Evolutionary conservation across 225 moss, liverwort and hornwort genomes (phyloP), one percentile per base, ranked within the genome.

Genomic region (Polytrichum commune): DNA sequence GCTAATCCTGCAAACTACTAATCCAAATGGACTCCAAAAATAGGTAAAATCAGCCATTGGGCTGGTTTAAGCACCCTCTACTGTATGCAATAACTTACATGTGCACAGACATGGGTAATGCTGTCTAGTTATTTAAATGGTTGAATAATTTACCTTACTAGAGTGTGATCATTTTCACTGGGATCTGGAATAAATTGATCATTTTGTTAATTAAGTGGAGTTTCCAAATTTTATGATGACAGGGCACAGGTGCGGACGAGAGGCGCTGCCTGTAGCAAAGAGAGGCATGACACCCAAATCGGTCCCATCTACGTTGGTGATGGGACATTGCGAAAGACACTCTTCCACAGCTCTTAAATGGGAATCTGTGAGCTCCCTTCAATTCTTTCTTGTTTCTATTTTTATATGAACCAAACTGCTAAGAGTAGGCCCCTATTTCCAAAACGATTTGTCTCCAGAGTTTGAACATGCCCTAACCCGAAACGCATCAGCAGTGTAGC

Each of bases 321-420:
- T 60, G 71, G 61, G 38, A 62, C 38, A 60, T 22, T 33, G 61
- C 55, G 16, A 32, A 60, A 24, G 71, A 71, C 13, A 33, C 20
- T 22, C 8, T 35, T 61, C 62, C 27, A 35, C 16, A 20, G 19
- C 35, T 26, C 61, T 61, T 71, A 61, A 29, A 71, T 71, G 71
- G 71, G 71, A 60, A 27, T 71, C 25, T 71, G 71, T 71, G 46
- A 71, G 71, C 18, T 24, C 24, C 20, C 7, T 20, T 1, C 20
- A 19, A 57, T 19, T 19, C 0, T 6, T 56, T 56, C 20, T 3
- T n/a, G 5, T 19, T 57, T 22, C 4, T 28, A 28, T 57, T 5
- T 5, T 22, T 57, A 57, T 57, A 19, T 19, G 57, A 57, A 35
- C 8, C 35, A 9, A 32, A 33, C 8, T 33, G 8, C 8, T 1